Evolutionary conservation across 352 stramenopile genomes (phyloP), one percentile per base, ranked within the genome.

Genomic region (Globisporangium spinosum): DNA sequence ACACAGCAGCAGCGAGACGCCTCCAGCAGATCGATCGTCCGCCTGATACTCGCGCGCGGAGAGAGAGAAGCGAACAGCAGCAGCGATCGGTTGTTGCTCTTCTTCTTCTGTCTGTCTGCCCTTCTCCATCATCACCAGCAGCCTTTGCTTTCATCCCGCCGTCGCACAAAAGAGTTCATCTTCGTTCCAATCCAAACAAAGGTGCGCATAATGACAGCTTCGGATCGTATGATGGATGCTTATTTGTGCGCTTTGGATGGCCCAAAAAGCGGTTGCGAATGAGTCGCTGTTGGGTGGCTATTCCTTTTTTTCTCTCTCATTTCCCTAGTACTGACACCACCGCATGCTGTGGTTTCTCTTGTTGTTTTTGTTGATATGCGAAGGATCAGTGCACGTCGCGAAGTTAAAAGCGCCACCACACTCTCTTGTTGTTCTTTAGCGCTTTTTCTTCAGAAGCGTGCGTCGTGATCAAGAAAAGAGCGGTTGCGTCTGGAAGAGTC

Each of bases 41-140:
- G 38, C 38, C 38, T 45, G 38, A 45, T 12, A 45, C 38, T 17
- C 40, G 32, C 47, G 23, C 60, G 22, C 20, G 47, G 25, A 67
- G 49, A 67, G 25, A 45, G 38, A 45, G 38, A 17, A 49, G 38
- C 17, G 23, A 61, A 57, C 45, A 67, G 62, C 62, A 67, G 62
- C 62, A 67, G 62, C 62, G 62, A 60, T 67, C 62, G 62, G 62
- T 67, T 67, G 62, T 67, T 67, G 62, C 53, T 60, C 54, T 60
- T 67, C 62, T 34, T 25, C n/a, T 22, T 34, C 25, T 57, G 20
- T 58, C 13, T n/a, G 8, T 58, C 32, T 49, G 25, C 25, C 56
- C 40, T 56, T 47, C 25, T 22, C 32, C 61, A 27, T 32, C 10
- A 57, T 27, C 15, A 27, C 23, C 1, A 27, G 10, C 25, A 58